phyloP scores from a whole-genome alignment of 768 basidiomycete genomes.

The Naematelia encephala region DNA sequence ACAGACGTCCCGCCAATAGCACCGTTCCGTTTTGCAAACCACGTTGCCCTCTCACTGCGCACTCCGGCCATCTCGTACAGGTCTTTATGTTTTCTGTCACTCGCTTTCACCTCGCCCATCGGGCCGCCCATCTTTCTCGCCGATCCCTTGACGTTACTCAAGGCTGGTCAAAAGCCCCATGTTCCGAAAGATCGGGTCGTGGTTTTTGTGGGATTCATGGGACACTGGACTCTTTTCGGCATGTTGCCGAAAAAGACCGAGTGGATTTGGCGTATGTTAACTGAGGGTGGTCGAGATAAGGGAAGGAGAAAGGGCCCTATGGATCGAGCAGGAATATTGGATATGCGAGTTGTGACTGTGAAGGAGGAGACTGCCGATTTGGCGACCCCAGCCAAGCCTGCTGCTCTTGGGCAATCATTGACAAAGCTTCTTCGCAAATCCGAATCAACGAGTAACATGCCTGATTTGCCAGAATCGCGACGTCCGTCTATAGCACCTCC shows the following conservation, averaged over 20 bases:
- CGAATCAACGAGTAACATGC: conserved; percentile 26
- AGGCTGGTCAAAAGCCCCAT: conserved; percentile 24
- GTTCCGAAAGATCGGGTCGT: conserved; percentile 20
- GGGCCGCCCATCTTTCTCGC: conserved; percentile 30
- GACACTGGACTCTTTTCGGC: conserved; percentile 35
- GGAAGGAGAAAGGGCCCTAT: conserved; percentile 27
- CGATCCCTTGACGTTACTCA: conserved; percentile 16
- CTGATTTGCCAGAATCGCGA: conserved; percentile 31
- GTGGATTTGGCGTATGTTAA: conserved; percentile 29
- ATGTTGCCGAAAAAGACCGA: conserved; percentile 22
- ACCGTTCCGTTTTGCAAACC: conserved; percentile 72
- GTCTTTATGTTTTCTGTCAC: conserved; percentile 78
- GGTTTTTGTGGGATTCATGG: conserved; percentile 35
- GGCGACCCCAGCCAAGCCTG: conserved; percentile 7
- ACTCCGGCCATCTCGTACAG: conserved; percentile 87
- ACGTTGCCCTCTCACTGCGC: conserved; percentile 84
- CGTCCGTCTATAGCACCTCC: conserved; percentile 27
- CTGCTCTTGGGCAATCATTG: conserved; percentile 10
- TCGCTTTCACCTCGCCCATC: conserved; percentile 58
- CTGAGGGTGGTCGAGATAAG: conserved; percentile 28
- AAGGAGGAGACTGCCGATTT: conserved; percentile 31
- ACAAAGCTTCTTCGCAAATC: conserved; percentile 25
- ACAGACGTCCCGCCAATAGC: conserved; percentile 34
- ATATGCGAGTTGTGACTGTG: conserved; percentile 27
- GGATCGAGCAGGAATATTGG: conserved; percentile 37